Evolutionary conservation across 2,329 filamentous ascomycete genomes (phyloP).

Genomic region (Pseudohalonectria lignicola): DNA sequence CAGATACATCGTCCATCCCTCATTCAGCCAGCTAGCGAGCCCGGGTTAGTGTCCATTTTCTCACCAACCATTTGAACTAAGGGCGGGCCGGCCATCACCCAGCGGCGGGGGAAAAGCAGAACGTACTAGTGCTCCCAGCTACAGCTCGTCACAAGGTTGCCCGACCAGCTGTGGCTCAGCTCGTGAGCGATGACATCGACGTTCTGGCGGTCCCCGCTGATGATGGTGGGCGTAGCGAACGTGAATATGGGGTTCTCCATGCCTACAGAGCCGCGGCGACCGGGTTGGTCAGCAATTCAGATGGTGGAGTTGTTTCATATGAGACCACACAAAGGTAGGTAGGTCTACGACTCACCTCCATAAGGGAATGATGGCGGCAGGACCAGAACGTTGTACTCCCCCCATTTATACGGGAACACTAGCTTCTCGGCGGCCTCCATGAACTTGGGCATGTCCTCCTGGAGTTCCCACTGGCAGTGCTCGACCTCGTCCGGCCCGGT

Average conservation of each 20-base stretch:
- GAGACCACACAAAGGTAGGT: no score
- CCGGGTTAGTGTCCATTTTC: neutral
- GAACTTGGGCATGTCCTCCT: constrained; percentile 84
- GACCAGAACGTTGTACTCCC: constrained; percentile 86
- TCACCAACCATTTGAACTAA: no score
- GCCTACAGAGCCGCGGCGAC: no score
- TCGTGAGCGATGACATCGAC: constrained; percentile 94
- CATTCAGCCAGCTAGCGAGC: constrained; percentile 48
- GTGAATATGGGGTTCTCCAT: constrained; percentile 95
- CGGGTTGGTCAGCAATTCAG: no score
- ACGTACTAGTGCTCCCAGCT: constrained; percentile 72
- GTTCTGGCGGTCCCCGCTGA: constrained; percentile 83
- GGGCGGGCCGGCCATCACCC: neutral
- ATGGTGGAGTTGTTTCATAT: no score
- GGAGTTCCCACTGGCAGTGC: constrained; percentile 82
- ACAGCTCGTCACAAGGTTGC: constrained; percentile 69
- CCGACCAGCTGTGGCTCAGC: constrained; percentile 70
- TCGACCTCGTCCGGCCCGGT: constrained; percentile 80
- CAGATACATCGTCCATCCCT: constrained; percentile 90
- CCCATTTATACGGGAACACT: constrained; percentile 87
- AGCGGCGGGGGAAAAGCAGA: constrained; percentile 3
- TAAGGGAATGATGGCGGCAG: constrained; percentile 86
- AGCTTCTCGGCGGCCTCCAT: constrained; percentile 73
- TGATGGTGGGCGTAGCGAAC: constrained; percentile 88
- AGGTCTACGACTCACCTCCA: constrained; percentile 44